Base-by-base conservation (phyloP, 2,329 filamentous ascomycete genomes). In the Lecanicillium sp. region DNA sequence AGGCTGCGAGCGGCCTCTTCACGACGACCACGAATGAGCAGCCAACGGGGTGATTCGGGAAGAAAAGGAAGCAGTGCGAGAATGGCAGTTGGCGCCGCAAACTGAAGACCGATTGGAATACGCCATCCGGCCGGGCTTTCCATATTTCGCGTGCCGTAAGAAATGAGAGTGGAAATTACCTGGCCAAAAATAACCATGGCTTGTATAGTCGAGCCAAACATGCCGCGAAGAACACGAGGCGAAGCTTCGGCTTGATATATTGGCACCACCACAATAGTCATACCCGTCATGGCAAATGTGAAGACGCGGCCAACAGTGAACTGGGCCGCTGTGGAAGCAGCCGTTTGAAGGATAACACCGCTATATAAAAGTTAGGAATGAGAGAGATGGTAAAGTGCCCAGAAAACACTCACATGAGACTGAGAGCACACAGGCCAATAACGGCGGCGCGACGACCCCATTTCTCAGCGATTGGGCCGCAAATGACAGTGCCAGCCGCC, bases 11-110 rank as follows among this genome's bases (percentile, higher is more conserved):
- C 47, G 2, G 65, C 65, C 11, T 58, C 57, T 2, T 58, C 54
- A n/a, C 51, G 40, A n/a, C 56, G 52, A 4, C 56, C 59, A 16
- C 59, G 56, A 9, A 60, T 54, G 3, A 66, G 54, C 4, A 66
- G 57, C 59, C 62, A 70, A 41, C 67, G 66, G 1, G 67, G 67
- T 2, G 61, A 65, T 46, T 71, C 68, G 0, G 66, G 66, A 4
- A 65, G 54, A 30, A 65, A 56, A 6, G 51, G 45, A 2, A 62
- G 50, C 2, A 56, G 49, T 0, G 53, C 37, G 4, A 67, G 40
- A 1, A 68, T 51, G 2, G 63, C 48, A 0, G 59, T 45, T 0
- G 63, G 60, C 35, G 60, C 65, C 3, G 63, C 36, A 49, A 66
- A 64, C 51, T 70, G 66, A 3, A 70, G 44, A 1, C 57, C 60